These are phyloP conservation scores for Rhynchosporium secalis DNA, from an alignment of 2,329 filamentous ascomycete species.

Conservation along the genomic window DNA sequence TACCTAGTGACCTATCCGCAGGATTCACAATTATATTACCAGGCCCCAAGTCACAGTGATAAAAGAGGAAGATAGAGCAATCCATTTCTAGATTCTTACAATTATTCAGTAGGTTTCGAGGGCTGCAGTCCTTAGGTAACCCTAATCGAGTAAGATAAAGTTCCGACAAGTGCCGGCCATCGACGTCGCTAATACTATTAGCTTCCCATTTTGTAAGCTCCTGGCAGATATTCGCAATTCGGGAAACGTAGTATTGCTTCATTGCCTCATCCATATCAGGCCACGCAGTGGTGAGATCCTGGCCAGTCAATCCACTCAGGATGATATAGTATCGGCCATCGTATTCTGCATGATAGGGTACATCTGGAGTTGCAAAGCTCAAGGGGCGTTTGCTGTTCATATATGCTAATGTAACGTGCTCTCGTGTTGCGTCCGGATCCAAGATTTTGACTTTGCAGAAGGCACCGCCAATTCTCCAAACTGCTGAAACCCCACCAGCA, in stretches of 20 bases:
- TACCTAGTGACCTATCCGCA: constrained; percentile 11
- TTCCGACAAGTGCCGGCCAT: constrained; percentile 18
- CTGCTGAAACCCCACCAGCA: constrained; percentile 16
- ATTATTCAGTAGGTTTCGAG: constrained; percentile 17
- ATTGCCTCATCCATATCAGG: constrained; percentile 15
- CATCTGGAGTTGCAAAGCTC: constrained; percentile 17
- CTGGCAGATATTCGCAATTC: constrained; percentile 19
- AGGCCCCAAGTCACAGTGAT: constrained; percentile 19
- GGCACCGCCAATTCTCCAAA: constrained; percentile 15
- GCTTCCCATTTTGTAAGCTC: constrained; percentile 14
- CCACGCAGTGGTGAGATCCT: constrained; percentile 14
- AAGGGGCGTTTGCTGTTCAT: constrained; percentile 13
- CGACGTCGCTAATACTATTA: constrained; percentile 15
- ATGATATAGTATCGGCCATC: constrained; percentile 17
- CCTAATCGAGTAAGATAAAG: constrained; percentile 9
- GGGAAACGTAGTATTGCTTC: constrained; percentile 22
- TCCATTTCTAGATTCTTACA: constrained; percentile 17
- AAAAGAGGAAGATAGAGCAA: constrained; percentile 18
- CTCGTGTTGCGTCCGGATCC: constrained; percentile 14
- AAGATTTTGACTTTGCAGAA: constrained; percentile 17
- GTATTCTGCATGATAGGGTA: constrained; percentile 16
- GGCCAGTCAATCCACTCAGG: constrained; percentile 13
- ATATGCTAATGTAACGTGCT: constrained; percentile 19
- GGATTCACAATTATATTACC: constrained; percentile 18
- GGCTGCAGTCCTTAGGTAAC: constrained; percentile 15